phyloP scores from a whole-genome alignment of 2,329 filamentous ascomycete species.

The Neonectria sp. region DNA sequence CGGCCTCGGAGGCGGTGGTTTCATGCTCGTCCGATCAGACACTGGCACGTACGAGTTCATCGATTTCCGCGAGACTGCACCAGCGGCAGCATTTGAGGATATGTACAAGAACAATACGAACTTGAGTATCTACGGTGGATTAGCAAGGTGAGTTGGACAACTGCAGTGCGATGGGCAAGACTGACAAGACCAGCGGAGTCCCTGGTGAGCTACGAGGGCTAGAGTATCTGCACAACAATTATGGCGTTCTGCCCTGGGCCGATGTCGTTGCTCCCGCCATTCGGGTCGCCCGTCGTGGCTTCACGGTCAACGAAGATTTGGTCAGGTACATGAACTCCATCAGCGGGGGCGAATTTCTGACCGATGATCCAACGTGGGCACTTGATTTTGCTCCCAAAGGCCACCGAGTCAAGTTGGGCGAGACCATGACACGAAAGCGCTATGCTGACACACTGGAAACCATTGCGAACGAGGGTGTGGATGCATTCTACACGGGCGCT shows the following conservation, averaged over 20 bases:
- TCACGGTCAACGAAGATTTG: conserved; percentile 79
- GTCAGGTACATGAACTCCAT: conserved; percentile 76
- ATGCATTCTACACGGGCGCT: conserved; percentile 79
- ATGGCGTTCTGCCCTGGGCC: conserved; percentile 76
- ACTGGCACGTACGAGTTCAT: conserved; percentile 77
- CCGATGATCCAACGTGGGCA: conserved; percentile 81
- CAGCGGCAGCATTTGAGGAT: conserved; percentile 81
- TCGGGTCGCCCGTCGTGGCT: conserved; percentile 79
- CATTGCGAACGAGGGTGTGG: conserved; percentile 75
- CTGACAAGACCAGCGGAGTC: conserved; percentile 64
- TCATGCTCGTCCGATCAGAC: conserved; percentile 77
- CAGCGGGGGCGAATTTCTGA: conserved; percentile 62
- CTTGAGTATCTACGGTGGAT: conserved; percentile 76
- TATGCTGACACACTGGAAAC: conserved; percentile 81
- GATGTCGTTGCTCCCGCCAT: conserved; percentile 79
- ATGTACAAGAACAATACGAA: conserved; percentile 83
- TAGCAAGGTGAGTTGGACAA: conserved; percentile 73
- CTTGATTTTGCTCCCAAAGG: conserved; percentile 88
- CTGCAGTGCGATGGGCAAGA: fast-evolving
- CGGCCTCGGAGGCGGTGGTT: conserved; percentile 85
- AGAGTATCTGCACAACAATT: conserved; percentile 79
- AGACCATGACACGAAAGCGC: conserved; percentile 81
- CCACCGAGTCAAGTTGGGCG: conserved; percentile 74
- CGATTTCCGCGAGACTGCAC: conserved; percentile 89
- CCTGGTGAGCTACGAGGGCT: conserved; percentile 82